phyloP scores from a whole-genome alignment of 2,329 filamentous ascomycete species.

The Aspergillus felis region DNA sequence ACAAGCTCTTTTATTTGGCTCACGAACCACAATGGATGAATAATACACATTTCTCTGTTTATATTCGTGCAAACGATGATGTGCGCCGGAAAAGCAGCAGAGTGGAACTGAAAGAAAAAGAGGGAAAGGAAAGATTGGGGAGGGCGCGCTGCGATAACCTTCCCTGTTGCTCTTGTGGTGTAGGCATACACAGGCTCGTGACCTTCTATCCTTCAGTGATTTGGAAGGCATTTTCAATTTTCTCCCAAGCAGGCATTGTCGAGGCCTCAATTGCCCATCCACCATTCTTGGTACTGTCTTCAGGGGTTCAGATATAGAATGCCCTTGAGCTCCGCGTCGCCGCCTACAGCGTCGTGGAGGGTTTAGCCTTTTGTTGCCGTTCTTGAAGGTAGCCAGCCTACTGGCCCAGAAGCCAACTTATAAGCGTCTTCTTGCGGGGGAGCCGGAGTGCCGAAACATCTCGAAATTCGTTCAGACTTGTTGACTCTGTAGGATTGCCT shows the following conservation, averaged over 20 bases:
- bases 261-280: background rate
- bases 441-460: background rate
- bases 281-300: background rate
- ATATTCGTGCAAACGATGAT: background rate
- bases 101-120: background rate
- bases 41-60: background rate
- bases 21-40: background rate
- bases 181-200: background rate
- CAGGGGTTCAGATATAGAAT: background rate
- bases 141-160: background rate
- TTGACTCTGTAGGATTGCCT: background rate
- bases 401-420: background rate
- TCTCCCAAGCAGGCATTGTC: background rate
- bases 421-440: background rate
- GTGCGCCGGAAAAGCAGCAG: background rate
- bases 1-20: conserved; percentile 2
- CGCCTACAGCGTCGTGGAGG: background rate
- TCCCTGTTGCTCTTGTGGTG: background rate
- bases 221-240: background rate
- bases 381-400: background rate
- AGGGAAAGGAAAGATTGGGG: background rate
- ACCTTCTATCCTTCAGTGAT: background rate
- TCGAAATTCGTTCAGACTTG: background rate
- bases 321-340: background rate
- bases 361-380: background rate